Percentiles rank a stretch among this genome's conserved stretches.
Conservation (phyloP, 2,329 filamentous ascomycete species). For the Penicillium sclerotiorum region DNA sequence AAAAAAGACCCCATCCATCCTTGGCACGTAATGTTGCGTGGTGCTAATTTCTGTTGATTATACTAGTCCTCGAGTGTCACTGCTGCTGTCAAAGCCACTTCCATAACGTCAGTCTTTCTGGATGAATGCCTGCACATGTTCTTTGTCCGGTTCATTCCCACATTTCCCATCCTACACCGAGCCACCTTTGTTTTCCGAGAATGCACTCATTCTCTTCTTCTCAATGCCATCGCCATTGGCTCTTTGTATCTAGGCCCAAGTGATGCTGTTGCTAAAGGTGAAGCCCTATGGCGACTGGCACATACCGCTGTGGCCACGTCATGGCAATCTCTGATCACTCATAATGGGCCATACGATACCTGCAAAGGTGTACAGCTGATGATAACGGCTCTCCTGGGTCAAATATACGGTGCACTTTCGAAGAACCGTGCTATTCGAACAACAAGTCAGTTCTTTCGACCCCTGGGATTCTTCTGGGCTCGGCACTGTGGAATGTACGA, state of each 20-base stretch:
- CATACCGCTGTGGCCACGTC: slow-evolving; percentile 51
- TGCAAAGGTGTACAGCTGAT: slow-evolving; percentile 50
- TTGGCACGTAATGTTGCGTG: no score
- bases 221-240: slow-evolving; percentile 51
- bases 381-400: slow-evolving; percentile 46
- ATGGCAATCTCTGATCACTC: slow-evolving; percentile 50
- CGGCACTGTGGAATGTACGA: slow-evolving; percentile 50
- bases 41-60: no score
- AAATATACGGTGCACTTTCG: slow-evolving; percentile 49
- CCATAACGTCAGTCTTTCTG: slow-evolving; percentile 50
- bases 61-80: slow-evolving; percentile 50
- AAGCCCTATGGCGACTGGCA: slow-evolving; percentile 49
- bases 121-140: slow-evolving; percentile 53
- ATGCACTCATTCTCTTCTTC: slow-evolving; percentile 46
- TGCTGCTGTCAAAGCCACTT: slow-evolving; percentile 47
- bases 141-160: slow-evolving; percentile 50
- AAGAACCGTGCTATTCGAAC: slow-evolving; percentile 48
- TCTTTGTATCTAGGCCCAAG: slow-evolving; percentile 50
- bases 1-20: no score
- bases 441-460: slow-evolving; percentile 49
- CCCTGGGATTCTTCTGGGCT: slow-evolving; percentile 50
- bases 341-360: slow-evolving; percentile 46
- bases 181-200: slow-evolving; percentile 50
- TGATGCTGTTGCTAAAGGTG: slow-evolving; percentile 47
- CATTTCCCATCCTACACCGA: slow-evolving; percentile 49